These are phyloP conservation scores for Colletotrichum paranaense DNA, from an alignment of 2,329 filamentous ascomycete species.

Conservation along the genomic window DNA sequence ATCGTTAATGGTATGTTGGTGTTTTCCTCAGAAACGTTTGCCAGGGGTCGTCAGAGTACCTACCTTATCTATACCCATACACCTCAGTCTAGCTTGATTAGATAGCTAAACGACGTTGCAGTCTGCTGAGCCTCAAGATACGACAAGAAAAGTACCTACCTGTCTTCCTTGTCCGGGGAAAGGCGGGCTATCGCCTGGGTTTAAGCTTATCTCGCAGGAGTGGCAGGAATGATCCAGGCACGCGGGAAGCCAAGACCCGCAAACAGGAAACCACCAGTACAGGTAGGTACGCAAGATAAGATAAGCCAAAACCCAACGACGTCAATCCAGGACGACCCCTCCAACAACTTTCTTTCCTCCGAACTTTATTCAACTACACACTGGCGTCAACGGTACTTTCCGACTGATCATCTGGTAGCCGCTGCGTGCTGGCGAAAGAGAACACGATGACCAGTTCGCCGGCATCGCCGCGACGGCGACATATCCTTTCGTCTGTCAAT, in stretches of 20 bases:
- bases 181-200: neutral
- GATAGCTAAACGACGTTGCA: slow-evolving; percentile 17
- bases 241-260: slow-evolving; percentile 27
- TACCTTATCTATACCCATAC: too few species aligned
- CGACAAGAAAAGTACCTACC: slow-evolving; percentile 6
- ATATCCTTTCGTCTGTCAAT: slow-evolving; percentile 62
- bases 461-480: slow-evolving; percentile 55
- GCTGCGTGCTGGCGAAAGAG: slow-evolving; percentile 36
- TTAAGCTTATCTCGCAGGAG: slow-evolving; percentile 30
- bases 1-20: neutral
- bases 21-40: neutral
- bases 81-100: neutral
- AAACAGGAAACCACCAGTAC: slow-evolving; percentile 18
- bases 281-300: slow-evolving; percentile 18
- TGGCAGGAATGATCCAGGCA: slow-evolving; percentile 16
- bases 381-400: neutral
- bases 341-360: neutral
- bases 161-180: neutral
- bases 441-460: slow-evolving; percentile 46
- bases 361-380: slow-evolving; percentile 3
- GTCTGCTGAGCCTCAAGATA: slow-evolving; percentile 22
- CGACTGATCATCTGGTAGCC: neutral
- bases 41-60: neutral
- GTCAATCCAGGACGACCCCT: slow-evolving; percentile 29
- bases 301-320: slow-evolving; percentile 33